These are phyloP conservation scores for Neonothopanus nambi DNA, from an alignment of 1,284 basidiomycete species.

Conservation along the genomic window DNA sequence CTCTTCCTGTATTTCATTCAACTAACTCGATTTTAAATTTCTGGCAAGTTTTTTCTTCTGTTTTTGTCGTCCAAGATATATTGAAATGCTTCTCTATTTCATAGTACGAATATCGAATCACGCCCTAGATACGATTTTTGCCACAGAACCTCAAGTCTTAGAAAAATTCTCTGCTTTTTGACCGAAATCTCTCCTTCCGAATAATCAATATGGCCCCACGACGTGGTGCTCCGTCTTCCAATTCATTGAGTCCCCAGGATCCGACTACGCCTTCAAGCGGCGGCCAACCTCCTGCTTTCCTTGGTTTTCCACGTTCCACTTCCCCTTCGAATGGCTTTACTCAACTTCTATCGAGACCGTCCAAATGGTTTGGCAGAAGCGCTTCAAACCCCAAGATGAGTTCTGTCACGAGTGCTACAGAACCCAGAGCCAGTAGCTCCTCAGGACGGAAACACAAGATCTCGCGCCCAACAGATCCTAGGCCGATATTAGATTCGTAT, in stretches of 20 bases:
- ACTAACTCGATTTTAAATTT: background rate
- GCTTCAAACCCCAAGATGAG: slow-evolving; percentile 38
- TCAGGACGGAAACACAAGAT: slow-evolving; percentile 73
- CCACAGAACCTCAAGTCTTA: background rate
- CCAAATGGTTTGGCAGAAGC: slow-evolving; percentile 46
- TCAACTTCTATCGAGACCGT: slow-evolving; percentile 41
- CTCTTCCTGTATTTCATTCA: background rate
- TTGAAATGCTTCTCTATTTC: background rate
- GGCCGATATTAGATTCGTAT: slow-evolving; percentile 63
- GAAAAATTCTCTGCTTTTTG: background rate
- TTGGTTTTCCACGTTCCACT: slow-evolving; percentile 35
- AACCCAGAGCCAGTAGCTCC: slow-evolving; percentile 56
- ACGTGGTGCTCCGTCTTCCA: slow-evolving; percentile 31
- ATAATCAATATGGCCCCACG: slow-evolving; percentile 33
- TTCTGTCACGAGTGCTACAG: slow-evolving; percentile 25
- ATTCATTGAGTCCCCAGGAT: slow-evolving; percentile 34
- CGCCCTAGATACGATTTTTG: too few species aligned
- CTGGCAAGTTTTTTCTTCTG: background rate
- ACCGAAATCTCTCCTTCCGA: background rate
- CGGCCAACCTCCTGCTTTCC: slow-evolving; percentile 26
- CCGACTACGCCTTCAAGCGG: slow-evolving; percentile 27
- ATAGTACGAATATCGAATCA: slow-evolving; percentile 9
- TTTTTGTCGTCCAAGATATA: background rate
- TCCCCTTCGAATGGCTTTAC: slow-evolving; percentile 44
- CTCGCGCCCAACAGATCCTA: slow-evolving; percentile 76